phyloP scores from a whole-genome alignment of 768 basidiomycete species.

The Ramaria sp. region DNA sequence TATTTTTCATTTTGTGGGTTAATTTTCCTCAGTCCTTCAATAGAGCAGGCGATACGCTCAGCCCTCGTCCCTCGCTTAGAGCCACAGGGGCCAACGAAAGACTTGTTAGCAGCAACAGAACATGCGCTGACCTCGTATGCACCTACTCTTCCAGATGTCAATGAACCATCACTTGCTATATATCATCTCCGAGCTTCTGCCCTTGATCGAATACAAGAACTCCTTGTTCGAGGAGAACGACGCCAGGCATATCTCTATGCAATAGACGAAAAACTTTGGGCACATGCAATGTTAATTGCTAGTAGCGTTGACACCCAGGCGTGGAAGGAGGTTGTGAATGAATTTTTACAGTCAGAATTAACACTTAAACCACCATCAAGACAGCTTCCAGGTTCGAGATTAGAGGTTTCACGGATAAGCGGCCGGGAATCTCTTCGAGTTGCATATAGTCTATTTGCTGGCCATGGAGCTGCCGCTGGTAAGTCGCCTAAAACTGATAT shows the following conservation, averaged over 20 bases:
- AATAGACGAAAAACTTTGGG: constrained; percentile 82
- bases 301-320: constrained; percentile 87
- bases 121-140: constrained; percentile 16
- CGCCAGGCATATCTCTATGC: constrained; percentile 83
- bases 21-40: constrained; percentile 32
- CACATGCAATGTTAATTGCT: constrained; percentile 91
- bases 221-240: constrained; percentile 76
- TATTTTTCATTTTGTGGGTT: not conserved
- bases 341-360: constrained; percentile 76
- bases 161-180: constrained; percentile 45
- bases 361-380: constrained; percentile 25
- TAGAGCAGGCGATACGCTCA: constrained; percentile 66
- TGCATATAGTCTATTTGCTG: constrained; percentile 75
- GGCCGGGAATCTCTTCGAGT: constrained; percentile 68
- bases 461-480: constrained; percentile 73
- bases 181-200: constrained; percentile 50
- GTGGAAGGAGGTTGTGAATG: constrained; percentile 83
- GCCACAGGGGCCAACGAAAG: constrained; percentile 3
- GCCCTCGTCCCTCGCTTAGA: constrained; percentile 54
- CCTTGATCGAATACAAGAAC: constrained; percentile 66
- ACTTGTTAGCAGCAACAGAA: not conserved
- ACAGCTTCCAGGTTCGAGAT: constrained; percentile 13
- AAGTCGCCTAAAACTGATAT: constrained; percentile 17
- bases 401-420: constrained; percentile 22
- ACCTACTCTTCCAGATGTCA: constrained; percentile 18